A percentile compares a stretch with the other conserved stretches of the same genome.
Conservation (phyloP, 1,284 basidiomycete genomes). For the Puccinia novopanici region DNA sequence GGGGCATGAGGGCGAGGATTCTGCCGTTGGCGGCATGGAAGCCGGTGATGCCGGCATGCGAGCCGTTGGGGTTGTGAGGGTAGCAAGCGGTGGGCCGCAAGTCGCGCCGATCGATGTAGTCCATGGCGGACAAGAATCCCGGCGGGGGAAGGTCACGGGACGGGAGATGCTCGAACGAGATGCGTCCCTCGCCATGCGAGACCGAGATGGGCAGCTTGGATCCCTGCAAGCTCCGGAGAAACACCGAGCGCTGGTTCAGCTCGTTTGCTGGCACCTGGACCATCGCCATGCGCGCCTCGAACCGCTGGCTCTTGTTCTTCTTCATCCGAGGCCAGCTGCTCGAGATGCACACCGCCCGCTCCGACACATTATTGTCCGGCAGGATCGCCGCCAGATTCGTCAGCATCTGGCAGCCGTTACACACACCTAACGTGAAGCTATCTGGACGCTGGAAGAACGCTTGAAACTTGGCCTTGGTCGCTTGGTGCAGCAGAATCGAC, state of each 20-base stretch:
- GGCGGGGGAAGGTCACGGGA: slow-evolving; percentile 59
- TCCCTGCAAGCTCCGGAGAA: slow-evolving; percentile 83
- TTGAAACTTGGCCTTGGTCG: slow-evolving; percentile 73
- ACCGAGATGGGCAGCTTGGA: slow-evolving; percentile 86
- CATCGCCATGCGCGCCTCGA: slow-evolving; percentile 81
- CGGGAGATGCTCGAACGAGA: slow-evolving; percentile 65
- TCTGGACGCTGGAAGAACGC: slow-evolving; percentile 76
- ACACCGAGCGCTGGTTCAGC: slow-evolving; percentile 67
- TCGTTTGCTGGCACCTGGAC: slow-evolving; percentile 67
- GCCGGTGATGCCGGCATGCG: slow-evolving; percentile 80
- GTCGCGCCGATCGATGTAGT: slow-evolving; percentile 71
- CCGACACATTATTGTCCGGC: slow-evolving; percentile 70
- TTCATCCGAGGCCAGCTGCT: slow-evolving; percentile 85
- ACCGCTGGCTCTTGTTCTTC: slow-evolving; percentile 81
- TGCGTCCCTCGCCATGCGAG: slow-evolving; percentile 95
- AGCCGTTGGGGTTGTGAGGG: slow-evolving; percentile 95
- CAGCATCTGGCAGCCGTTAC: slow-evolving; percentile 98
- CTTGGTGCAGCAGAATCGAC: slow-evolving; percentile 78
- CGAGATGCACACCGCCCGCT: background rate
- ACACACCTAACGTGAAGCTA: slow-evolving; percentile 90
- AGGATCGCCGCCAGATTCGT: slow-evolving; percentile 82
- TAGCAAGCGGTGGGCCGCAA: slow-evolving; percentile 73
- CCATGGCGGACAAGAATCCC: slow-evolving; percentile 65
- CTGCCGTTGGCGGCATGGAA: slow-evolving; percentile 82
- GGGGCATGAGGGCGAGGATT: slow-evolving; percentile 93